Conservation (phyloP, 176 grass and related monocot species). For the Tillandsia fasciculata region DNA sequence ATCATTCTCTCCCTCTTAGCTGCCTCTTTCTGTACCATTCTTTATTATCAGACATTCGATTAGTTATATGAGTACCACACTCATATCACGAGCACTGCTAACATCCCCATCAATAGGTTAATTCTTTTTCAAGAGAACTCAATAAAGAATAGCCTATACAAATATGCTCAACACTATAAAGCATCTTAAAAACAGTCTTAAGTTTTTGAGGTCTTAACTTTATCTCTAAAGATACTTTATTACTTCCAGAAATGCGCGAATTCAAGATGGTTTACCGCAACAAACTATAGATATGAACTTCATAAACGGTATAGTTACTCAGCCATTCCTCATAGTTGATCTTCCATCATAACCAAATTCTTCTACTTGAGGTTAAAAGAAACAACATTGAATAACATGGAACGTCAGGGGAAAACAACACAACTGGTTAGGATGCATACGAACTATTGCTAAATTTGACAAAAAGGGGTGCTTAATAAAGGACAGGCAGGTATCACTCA, state of each 20-base stretch:
- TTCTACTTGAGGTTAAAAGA: not conserved
- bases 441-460: not conserved
- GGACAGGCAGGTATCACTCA: slow-evolving; percentile 20
- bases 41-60: too few species aligned
- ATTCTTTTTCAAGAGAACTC: too few species aligned
- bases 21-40: too few species aligned
- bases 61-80: too few species aligned
- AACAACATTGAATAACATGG: not conserved
- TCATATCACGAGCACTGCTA: too few species aligned
- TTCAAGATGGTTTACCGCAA: not conserved
- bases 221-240: not conserved
- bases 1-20: too few species aligned
- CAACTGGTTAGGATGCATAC: not conserved
- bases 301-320: not conserved
- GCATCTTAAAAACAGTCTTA: not conserved
- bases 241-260: not conserved
- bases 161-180: not conserved
- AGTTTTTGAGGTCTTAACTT: not conserved
- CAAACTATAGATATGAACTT: not conserved
- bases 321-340: not conserved
- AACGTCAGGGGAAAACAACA: not conserved
- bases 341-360: not conserved
- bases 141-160: too few species aligned
- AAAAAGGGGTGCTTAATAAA: not conserved
- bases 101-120: too few species aligned